phyloP scores from a whole-genome alignment of 2,329 filamentous ascomycete genomes.

The Pseudomassariella vexata region DNA sequence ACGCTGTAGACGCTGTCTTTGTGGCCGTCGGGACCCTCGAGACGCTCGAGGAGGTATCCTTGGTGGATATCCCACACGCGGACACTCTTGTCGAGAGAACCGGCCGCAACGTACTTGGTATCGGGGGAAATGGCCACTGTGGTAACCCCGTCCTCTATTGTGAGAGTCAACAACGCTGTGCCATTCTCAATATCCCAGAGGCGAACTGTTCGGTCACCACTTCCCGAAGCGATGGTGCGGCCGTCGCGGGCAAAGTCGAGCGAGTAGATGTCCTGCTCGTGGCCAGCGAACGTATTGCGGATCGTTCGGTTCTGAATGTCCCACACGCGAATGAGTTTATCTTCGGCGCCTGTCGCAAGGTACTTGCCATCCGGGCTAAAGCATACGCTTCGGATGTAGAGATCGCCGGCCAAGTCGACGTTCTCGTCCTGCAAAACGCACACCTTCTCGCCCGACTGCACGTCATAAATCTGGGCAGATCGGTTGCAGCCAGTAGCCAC shows the following conservation, averaged over 20 bases:
- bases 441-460: slow-evolving; percentile 78
- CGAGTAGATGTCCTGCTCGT: slow-evolving; percentile 98
- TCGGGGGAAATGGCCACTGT: slow-evolving; percentile 97
- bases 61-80: slow-evolving; percentile 90
- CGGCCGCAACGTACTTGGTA: slow-evolving; percentile 88
- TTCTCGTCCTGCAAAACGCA: slow-evolving; percentile 85
- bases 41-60: slow-evolving; percentile 81
- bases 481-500: slow-evolving; percentile 96
- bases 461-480: slow-evolving; percentile 99
- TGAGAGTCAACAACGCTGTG: slow-evolving; percentile 75
- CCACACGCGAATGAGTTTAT: slow-evolving; percentile 97
- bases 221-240: slow-evolving; percentile 89
- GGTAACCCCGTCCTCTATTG: slow-evolving; percentile 94
- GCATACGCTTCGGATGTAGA: slow-evolving; percentile 97
- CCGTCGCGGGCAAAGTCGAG: slow-evolving; percentile 93
- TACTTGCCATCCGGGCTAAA: slow-evolving; percentile 96
- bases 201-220: slow-evolving; percentile 88
- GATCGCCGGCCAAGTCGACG: slow-evolving; percentile 80
- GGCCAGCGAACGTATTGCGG: slow-evolving; percentile 88
- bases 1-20: slow-evolving; percentile 97
- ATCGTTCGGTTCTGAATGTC: slow-evolving; percentile 81
- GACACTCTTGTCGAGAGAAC: slow-evolving; percentile 95
- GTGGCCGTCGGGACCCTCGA: slow-evolving; percentile 90
- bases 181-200: slow-evolving; percentile 92
- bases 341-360: slow-evolving; percentile 91